Evolutionary conservation across 768 basidiomycete species (phyloP), one percentile per base, ranked within the genome.

Genomic region (Phlebiopsis flavidoalba): DNA sequence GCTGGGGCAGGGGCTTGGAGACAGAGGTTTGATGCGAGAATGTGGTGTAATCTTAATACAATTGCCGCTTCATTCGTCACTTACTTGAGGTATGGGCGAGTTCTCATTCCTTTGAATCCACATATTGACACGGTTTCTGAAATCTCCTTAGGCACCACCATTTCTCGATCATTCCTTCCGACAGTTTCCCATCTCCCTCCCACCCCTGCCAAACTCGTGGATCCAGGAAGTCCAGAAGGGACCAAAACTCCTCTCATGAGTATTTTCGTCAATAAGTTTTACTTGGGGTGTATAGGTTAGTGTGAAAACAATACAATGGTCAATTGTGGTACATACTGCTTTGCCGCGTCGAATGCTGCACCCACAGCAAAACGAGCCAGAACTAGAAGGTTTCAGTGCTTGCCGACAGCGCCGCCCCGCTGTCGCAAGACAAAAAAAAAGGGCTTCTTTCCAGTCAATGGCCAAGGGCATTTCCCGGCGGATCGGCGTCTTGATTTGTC

Each of bases 111-210:
- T 92, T 71, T 92, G 91, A 3, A 95, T 80, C 89, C 91, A 96
- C 72, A 93, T 79, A 3, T 73, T 76, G 1, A 60, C 66, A 19
- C 91, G 80, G 72, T 95, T 95, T 54, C 80, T 78, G 5, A 67
- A 67, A 67, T 91, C 86, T 0, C 93, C 93, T n/a, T 46, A 89
- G 69, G 66, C 90, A 91, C 91, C 92, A 95, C 94, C 94, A 95
- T 69, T 88, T 91, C 72, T 95, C 94, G 22, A 95, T 64, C 73
- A 83, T 75, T 54, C 87, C 88, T 47, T 76, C 67, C 7, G 73
- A 73, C 57, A 80, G 54, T 57, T 33, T 53, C 57, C n/a, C 59
- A 54, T 40, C 61, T n/a, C n/a, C n/a, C 57, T 37, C 35, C 57
- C 6, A 57, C 64, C 57, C 53, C 57, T 15, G n/a, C 54, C 45